A percentile compares a stretch with the other conserved stretches of the same genome.
phyloP scores from a whole-genome alignment of 129 eudicot genomes.

The Calendula officinalis region DNA sequence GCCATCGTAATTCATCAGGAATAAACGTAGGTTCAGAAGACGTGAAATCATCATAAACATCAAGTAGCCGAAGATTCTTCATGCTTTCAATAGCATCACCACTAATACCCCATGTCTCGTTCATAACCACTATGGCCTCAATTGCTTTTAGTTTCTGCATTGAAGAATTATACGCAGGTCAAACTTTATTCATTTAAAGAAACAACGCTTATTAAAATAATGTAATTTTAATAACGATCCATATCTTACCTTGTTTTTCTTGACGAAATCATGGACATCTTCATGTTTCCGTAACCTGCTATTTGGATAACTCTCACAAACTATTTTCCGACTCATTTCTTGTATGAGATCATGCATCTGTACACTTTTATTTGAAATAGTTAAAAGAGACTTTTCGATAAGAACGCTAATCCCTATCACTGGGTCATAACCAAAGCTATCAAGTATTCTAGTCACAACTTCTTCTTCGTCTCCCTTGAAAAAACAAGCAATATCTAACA shows the following conservation, averaged over 20 bases:
- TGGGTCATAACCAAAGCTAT: constrained; percentile 4
- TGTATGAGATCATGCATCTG: constrained; percentile 14
- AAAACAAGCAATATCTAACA: constrained; percentile 9
- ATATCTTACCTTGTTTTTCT: constrained; percentile 1
- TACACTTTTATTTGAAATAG: constrained; percentile 1
- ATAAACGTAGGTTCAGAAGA: not conserved
- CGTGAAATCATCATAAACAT: not conserved
- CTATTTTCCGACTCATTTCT: constrained; percentile 6
- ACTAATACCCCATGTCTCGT: not conserved
- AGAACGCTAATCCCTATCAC: constrained; percentile 9
- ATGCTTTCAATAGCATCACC: not conserved
- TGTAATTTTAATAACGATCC: not conserved
- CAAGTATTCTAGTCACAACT: constrained; percentile 6
- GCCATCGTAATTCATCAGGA: not conserved
- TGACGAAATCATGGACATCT: not conserved
- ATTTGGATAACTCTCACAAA: not conserved
- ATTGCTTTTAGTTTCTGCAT: not conserved
- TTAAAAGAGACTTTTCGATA: not conserved
- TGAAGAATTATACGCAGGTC: not conserved
- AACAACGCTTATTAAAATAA: not conserved
- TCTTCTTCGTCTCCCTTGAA: not conserved
- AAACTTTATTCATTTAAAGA: not conserved
- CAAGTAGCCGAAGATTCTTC: not conserved
- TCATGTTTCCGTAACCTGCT: constrained; percentile 7
- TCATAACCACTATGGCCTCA: constrained; percentile 6